Evolutionary conservation across 768 basidiomycete species (phyloP), one percentile per base, ranked within the genome.

Genomic region (Boletus subparvulus): DNA sequence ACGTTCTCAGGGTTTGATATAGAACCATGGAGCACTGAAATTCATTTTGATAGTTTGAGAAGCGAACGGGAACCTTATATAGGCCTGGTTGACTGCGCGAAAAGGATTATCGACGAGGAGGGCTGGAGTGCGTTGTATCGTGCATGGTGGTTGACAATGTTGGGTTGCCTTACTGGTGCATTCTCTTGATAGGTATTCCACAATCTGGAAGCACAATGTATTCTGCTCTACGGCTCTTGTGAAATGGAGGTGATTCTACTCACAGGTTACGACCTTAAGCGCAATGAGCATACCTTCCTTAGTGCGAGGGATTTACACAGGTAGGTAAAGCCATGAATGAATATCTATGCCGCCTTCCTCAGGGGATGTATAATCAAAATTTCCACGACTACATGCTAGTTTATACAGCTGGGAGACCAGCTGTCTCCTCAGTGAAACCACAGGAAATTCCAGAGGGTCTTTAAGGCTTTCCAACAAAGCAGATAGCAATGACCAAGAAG

Each of bases 81-180:
- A 36, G 86, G 92, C 8, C 70, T 94, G 33, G 69, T 82, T 9
- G 88, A 94, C 67, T 92, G 90, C 56, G 84, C 78, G 12, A 88
- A 88, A 72, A 80, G 84, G 60, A 91, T 93, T 35, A 67, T 88
- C 13, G 79, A 87, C 35, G 92, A 94, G 70, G 92, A 94, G 69
- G 92, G 92, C 1, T 81, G 80, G 74, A 68, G 70, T 61, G 80
- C 88, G 0, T 69, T 94, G 52, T 92, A 90, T 67, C 85, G 91
- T 35, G 92, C 86, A 6, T 93, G 90, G 90, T 93, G 91, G 92
- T 66, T 92, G 48, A 90, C 88, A 5, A 75, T 88, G 69, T 61
- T 90, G 40, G 86, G 83, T 30, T 81, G 82, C 40, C 68, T 87
- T 35, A 74, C 68, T 47, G 86, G 82, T 59, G 82, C 84, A 48